Conservation (phyloP, 352 stramenopile species). For the Globisporangium yorkense region DNA sequence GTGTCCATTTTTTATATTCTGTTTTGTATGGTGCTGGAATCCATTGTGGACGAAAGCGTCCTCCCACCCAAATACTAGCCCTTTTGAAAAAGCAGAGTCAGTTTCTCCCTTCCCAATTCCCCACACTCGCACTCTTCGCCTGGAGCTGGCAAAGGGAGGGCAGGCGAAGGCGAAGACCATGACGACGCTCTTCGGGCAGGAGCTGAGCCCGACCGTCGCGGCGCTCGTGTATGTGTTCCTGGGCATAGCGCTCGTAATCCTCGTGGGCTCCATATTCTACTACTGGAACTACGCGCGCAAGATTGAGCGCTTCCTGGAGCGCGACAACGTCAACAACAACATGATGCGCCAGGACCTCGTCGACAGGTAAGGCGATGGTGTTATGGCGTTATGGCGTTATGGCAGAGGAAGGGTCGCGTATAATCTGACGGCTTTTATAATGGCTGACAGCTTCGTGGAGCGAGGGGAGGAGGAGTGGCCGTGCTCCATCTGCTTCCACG, state of each 20-base stretch:
- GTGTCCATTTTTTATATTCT: no score
- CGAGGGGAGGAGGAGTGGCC: constrained; percentile 78
- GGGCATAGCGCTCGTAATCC: constrained; percentile 55
- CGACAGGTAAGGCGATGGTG: constrained; percentile 30
- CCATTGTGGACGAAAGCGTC: no score
- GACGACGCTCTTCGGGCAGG: constrained; percentile 77
- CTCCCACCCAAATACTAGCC: no score
- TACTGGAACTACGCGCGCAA: constrained; percentile 87
- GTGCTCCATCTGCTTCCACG: constrained; percentile 86
- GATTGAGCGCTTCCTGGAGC: constrained; percentile 78
- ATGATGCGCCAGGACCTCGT: constrained; percentile 86
- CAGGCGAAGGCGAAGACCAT: constrained; percentile 18
- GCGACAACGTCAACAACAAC: constrained; percentile 86
- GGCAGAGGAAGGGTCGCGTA: background rate
- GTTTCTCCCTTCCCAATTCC: no score
- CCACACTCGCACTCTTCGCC: no score
- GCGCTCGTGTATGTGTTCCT: constrained; percentile 77
- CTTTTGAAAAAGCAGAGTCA: no score
- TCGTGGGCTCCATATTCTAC: constrained; percentile 76
- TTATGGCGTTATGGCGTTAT: background rate
- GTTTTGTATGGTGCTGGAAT: no score
- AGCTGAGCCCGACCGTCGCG: constrained; percentile 60
- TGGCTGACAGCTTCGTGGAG: constrained; percentile 43
- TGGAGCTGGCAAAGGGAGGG: no score
- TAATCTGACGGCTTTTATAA: background rate